Conservation (phyloP, 805 yeast species). For the Saccharomyces kudriavzevii region DNA sequence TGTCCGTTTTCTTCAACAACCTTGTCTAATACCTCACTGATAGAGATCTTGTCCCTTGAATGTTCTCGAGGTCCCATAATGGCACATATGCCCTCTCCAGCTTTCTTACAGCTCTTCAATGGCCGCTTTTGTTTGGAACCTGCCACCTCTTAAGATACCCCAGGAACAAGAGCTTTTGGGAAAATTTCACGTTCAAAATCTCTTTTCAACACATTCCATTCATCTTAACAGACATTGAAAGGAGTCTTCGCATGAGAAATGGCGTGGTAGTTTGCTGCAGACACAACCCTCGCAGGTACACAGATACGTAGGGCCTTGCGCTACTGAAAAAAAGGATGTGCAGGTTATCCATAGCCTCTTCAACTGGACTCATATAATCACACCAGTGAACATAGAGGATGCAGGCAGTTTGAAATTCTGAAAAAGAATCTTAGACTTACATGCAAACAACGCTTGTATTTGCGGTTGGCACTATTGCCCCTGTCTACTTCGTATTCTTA, state of each 20-base stretch:
- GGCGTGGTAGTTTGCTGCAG: conserved; percentile 14
- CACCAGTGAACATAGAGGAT: conserved; percentile 18
- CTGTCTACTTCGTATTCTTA: conserved; percentile 4
- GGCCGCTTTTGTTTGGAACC: conserved; percentile 13
- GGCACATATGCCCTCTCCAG: conserved; percentile 11
- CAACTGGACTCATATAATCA: conserved; percentile 17
- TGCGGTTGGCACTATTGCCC: conserved; percentile 4
- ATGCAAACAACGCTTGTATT: conserved; percentile 4
- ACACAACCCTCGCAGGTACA: conserved; percentile 20
- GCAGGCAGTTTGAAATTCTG: conserved; percentile 15
- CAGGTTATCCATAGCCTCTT: conserved; percentile 15
- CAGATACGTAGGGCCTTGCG: conserved; percentile 18
- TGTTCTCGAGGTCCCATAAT: conserved; percentile 2
- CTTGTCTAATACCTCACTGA: conserved; percentile 12
- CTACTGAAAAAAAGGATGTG: conserved; percentile 10
- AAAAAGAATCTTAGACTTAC: conserved; percentile 6
- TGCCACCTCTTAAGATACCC: conserved; percentile 19
- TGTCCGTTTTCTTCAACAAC: conserved; percentile 15
- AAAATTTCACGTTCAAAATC: conserved; percentile 21
- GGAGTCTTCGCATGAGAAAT: conserved; percentile 14
- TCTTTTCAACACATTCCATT: conserved; percentile 14
- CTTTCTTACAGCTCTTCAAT: conserved; percentile 11
- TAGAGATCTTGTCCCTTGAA: conserved; percentile 7
- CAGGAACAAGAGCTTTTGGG: conserved; percentile 23
- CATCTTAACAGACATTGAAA: conserved; percentile 18